These are phyloP conservation scores for Tulasnella sp. DNA, from an alignment of 768 basidiomycete species.

Conservation along the genomic window DNA sequence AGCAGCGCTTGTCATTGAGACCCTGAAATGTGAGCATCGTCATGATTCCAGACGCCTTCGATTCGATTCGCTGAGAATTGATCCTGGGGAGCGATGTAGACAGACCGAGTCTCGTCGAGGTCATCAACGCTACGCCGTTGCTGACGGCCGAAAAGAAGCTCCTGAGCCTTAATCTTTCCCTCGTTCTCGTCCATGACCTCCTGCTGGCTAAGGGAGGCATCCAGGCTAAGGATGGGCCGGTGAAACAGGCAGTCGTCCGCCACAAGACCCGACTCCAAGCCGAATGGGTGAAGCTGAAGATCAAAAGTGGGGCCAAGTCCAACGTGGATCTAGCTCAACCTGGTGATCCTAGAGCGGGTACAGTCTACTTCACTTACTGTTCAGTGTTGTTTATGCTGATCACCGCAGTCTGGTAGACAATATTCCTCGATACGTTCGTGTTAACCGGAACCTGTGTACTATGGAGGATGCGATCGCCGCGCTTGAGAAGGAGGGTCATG, in stretches of 20 bases:
- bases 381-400: neutral
- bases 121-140: conserved; percentile 58
- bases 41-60: no score
- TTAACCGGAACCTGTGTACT: conserved; percentile 65
- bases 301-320: conserved; percentile 57
- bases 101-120: conserved; percentile 58
- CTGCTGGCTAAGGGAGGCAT: conserved; percentile 71
- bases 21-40: conserved; percentile 68
- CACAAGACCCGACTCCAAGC: conserved; percentile 84
- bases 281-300: conserved; percentile 77
- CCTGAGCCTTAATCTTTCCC: conserved; percentile 61
- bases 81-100: conserved; percentile 38
- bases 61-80: no score
- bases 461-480: conserved; percentile 50
- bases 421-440: conserved; percentile 77
- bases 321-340: conserved; percentile 53
- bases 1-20: conserved; percentile 84
- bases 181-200: conserved; percentile 86
- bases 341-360: conserved; percentile 56
- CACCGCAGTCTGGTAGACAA: conserved; percentile 33
- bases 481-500: conserved; percentile 48
- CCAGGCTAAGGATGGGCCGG: conserved; percentile 80
- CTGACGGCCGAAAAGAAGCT: conserved; percentile 68
- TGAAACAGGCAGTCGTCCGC: conserved; percentile 76
- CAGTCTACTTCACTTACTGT: neutral